phyloP scores from a whole-genome alignment of 129 eudicot species.

The Sambucus nigra region DNA sequence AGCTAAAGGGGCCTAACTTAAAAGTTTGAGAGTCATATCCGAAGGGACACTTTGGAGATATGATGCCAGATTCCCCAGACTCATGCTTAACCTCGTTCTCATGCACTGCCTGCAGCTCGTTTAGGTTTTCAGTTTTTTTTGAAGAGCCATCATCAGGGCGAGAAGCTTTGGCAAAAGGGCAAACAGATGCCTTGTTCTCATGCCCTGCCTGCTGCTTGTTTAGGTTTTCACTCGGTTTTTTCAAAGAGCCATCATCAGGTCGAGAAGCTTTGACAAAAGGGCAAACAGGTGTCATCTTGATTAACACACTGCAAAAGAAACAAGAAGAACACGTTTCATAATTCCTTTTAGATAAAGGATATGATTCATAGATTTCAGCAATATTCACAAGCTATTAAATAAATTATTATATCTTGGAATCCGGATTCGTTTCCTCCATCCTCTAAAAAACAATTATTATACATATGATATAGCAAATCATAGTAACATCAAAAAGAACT shows the following conservation, averaged over 20 bases:
- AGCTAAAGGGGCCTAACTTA: slow-evolving; percentile 89
- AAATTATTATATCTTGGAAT: too few species aligned
- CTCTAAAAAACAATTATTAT: too few species aligned
- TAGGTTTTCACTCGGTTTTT: slow-evolving; percentile 56
- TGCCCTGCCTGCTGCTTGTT: slow-evolving; percentile 37
- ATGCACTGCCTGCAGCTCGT: slow-evolving; percentile 31
- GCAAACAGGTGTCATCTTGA: slow-evolving; percentile 88
- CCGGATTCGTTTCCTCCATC: too few species aligned
- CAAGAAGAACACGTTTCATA: neutral
- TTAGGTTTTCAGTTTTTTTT: slow-evolving; percentile 64
- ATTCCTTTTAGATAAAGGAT: neutral
- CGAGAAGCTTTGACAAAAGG: slow-evolving; percentile 77
- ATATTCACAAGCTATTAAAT: neutral
- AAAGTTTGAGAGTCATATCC: slow-evolving; percentile 92
- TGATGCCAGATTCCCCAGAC: slow-evolving; percentile 35
- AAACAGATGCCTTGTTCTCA: slow-evolving; percentile 41
- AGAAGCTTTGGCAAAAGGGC: slow-evolving; percentile 52
- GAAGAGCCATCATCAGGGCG: slow-evolving; percentile 78
- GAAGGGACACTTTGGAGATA: slow-evolving; percentile 76
- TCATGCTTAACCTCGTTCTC: slow-evolving; percentile 52
- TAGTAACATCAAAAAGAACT: too few species aligned
- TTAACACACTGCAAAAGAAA: slow-evolving; percentile 35
- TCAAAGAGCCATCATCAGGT: slow-evolving; percentile 78
- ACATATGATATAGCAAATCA: too few species aligned
- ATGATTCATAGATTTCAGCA: neutral